Evolutionary conservation across 768 basidiomycete genomes (phyloP).

Genomic region (Trametes cinnabarina): DNA sequence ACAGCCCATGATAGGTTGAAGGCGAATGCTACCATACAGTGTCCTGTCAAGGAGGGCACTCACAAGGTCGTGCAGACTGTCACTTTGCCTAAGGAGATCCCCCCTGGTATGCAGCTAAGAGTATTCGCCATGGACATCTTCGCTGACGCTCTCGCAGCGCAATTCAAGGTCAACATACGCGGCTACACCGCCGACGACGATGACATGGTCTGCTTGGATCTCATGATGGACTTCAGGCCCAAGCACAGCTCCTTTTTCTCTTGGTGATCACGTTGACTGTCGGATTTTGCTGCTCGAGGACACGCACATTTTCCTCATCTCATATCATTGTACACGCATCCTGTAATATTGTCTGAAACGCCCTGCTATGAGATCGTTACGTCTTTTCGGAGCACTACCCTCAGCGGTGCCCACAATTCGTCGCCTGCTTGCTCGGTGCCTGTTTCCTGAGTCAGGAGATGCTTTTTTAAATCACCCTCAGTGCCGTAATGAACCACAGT

Average conservation of each 20-base stretch:
- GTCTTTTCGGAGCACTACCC: not conserved
- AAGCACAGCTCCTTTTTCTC: conserved; percentile 20
- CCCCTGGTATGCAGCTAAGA: conserved; percentile 50
- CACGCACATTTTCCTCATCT: not conserved
- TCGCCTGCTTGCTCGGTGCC: no score
- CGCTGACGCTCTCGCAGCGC: conserved; percentile 54
- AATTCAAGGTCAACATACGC: conserved; percentile 67
- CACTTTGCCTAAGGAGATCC: conserved; percentile 87
- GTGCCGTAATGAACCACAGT: no score
- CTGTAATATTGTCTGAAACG: not conserved
- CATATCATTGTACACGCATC: not conserved
- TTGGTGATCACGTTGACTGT: conserved; percentile 23
- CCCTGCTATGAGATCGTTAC: not conserved
- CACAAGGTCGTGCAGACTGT: conserved; percentile 84
- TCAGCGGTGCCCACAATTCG: not conserved
- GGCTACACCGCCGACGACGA: conserved; percentile 74
- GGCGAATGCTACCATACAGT: conserved; percentile 74
- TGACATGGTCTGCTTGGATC: conserved; percentile 74
- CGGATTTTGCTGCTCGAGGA: not conserved
- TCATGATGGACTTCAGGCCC: conserved; percentile 75
- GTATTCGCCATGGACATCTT: not conserved
- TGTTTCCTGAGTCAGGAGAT: no score
- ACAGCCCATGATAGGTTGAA: conserved; percentile 48
- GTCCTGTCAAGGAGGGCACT: conserved; percentile 73
- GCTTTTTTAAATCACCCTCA: no score